phyloP scores from a whole-genome alignment of 176 grass and related monocot genomes.

The Miscanthus lutarioriparius region DNA sequence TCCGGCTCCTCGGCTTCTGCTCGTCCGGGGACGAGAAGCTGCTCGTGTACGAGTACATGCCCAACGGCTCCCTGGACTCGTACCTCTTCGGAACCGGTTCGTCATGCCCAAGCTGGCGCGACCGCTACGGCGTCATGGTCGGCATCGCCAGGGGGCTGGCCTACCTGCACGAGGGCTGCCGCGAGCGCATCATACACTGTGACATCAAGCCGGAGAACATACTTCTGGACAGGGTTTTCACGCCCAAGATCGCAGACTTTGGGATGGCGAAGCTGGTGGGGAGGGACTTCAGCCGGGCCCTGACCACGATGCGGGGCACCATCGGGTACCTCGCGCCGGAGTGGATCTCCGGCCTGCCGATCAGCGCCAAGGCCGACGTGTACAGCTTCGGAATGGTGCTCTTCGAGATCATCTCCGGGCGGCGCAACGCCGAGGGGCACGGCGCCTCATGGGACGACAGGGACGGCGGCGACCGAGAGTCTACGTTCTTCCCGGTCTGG shows the following conservation, averaged over 20 bases:
- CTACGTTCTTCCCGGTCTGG: conserved; percentile 37
- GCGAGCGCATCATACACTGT: not conserved
- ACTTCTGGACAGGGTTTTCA: not conserved
- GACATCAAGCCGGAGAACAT: not conserved
- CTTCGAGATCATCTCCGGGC: conserved; percentile 29
- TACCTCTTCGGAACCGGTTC: not conserved
- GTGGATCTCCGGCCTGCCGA: not conserved
- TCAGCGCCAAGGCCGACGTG: conserved; percentile 43
- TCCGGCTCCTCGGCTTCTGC: conserved; percentile 22
- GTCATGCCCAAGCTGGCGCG: not conserved
- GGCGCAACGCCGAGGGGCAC: not conserved
- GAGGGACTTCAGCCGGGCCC: not conserved
- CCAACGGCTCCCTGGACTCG: conserved; percentile 23
- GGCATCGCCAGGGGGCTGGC: not conserved
- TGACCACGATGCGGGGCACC: not conserved
- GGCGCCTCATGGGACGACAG: not conserved
- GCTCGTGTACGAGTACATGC: conserved; percentile 51
- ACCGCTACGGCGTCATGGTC: not conserved
- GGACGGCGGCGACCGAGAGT: not conserved
- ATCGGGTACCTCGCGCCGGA: not conserved
- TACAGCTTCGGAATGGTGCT: conserved; percentile 64
- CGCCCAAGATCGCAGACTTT: not conserved
- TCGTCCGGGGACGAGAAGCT: conserved; percentile 5
- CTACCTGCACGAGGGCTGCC: not conserved
- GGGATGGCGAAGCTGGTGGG: not conserved